Evolutionary conservation across 139 green algal genomes (phyloP).

Genomic region (Deuterostichococcus epilithicus): DNA sequence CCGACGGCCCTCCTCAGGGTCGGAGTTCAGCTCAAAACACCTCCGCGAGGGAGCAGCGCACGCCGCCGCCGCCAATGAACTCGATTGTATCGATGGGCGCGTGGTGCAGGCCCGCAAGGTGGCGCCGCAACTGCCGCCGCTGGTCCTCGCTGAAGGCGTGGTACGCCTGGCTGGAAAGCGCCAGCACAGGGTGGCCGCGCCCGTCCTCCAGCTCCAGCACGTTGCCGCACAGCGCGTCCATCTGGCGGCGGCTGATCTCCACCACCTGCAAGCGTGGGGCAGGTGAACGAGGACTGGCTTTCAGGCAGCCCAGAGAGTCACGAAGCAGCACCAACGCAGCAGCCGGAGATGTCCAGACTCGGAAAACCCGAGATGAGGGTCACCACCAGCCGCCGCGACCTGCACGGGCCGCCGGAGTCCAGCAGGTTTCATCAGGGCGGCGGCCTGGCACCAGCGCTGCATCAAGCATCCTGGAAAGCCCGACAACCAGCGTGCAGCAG

Average conservation of each 20-base stretch:
- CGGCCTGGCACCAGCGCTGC: too few relatives aligned
- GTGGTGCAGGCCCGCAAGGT: constrained; percentile 78
- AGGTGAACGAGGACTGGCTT: too few relatives aligned
- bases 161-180: constrained; percentile 79
- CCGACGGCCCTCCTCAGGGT: too few relatives aligned
- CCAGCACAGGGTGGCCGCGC: constrained; percentile 78
- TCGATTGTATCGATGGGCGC: constrained; percentile 90
- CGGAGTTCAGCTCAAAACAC: constrained; percentile 63
- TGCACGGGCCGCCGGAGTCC: too few relatives aligned
- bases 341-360: too few relatives aligned
- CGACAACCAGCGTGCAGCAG: too few relatives aligned
- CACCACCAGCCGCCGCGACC: too few relatives aligned
- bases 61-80: constrained; percentile 83
- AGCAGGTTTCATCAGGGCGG: too few relatives aligned
- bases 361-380: too few relatives aligned
- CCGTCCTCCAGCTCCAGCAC: constrained; percentile 85
- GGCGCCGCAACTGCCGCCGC: constrained; percentile 45
- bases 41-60: constrained; percentile 89
- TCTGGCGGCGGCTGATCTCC: constrained; percentile 83
- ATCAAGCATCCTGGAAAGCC: too few relatives aligned
- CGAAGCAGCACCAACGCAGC: too few relatives aligned
- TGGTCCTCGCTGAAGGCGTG: constrained; percentile 86
- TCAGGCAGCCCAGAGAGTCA: too few relatives aligned
- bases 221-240: constrained; percentile 89
- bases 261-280: constrained; percentile 63